phyloP scores from a whole-genome alignment of 345 rosid species.

The Psidium friedrichsthalianum region DNA sequence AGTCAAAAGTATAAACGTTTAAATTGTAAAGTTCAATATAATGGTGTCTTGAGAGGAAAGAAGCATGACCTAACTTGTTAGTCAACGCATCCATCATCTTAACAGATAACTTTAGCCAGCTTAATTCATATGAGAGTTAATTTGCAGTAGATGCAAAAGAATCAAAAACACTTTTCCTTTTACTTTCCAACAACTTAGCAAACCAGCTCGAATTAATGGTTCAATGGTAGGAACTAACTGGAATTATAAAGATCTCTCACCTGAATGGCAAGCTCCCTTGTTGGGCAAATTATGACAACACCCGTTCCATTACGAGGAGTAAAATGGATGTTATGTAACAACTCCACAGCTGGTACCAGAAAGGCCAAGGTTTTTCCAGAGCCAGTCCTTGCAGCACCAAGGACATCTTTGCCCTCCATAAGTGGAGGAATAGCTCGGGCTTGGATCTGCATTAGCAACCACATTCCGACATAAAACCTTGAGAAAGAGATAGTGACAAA shows the following conservation, averaged over 20 bases:
- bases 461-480: not conserved
- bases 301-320: constrained; percentile 79
- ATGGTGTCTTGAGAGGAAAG: not conserved
- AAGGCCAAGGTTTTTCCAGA: constrained; percentile 98
- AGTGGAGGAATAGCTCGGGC: constrained; percentile 73
- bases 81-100: not conserved
- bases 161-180: too few relatives aligned
- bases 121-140: not conserved
- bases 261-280: constrained; percentile 98
- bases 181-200: not conserved
- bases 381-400: constrained; percentile 97
- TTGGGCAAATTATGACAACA: constrained; percentile 86
- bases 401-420: constrained; percentile 85
- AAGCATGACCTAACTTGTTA: not conserved
- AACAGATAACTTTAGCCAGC: not conserved
- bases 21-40: not conserved
- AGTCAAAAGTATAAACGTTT: not conserved
- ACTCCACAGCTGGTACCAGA: constrained; percentile 81
- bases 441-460: constrained; percentile 56
- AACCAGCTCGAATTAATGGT: not conserved
- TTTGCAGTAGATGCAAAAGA: not conserved
- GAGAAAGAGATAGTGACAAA: not conserved
- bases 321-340: constrained; percentile 55
- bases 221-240: not conserved
- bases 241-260: constrained; percentile 13